Conservation (phyloP, 1,284 basidiomycete species). For the Malassezia caprae region DNA sequence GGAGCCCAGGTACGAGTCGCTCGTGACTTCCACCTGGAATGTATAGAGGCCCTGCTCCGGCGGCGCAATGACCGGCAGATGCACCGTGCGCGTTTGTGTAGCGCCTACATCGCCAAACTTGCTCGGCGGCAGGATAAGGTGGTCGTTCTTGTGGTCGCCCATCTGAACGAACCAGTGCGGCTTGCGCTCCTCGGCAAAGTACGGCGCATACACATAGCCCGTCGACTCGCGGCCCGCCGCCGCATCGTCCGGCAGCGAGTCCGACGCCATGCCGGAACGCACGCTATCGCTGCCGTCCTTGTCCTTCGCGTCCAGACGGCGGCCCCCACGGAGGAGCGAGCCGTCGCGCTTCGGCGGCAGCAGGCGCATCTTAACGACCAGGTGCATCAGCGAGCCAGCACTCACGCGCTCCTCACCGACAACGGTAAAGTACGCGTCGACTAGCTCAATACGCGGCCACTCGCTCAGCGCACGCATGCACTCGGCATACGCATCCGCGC, state of each 20-base stretch:
- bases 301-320: slow-evolving; percentile 25
- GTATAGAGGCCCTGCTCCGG: slow-evolving; percentile 72
- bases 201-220: slow-evolving; percentile 76
- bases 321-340: slow-evolving; percentile 28
- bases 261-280: slow-evolving; percentile 20
- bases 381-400: slow-evolving; percentile 77
- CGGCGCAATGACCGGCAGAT: slow-evolving; percentile 89
- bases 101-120: slow-evolving; percentile 58
- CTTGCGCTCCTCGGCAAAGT: slow-evolving; percentile 61
- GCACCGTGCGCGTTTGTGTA: slow-evolving; percentile 68
- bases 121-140: slow-evolving; percentile 80
- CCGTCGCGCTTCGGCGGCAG: slow-evolving; percentile 52
- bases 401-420: slow-evolving; percentile 80
- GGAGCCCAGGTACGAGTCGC: slow-evolving; percentile 76
- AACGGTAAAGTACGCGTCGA: slow-evolving; percentile 70
- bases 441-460: slow-evolving; percentile 72
- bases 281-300: slow-evolving; percentile 49
- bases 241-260: slow-evolving; percentile 27
- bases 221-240: slow-evolving; percentile 49
- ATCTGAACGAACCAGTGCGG: slow-evolving; percentile 55
- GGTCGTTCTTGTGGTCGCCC: slow-evolving; percentile 78
- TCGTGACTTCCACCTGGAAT: slow-evolving; percentile 75
- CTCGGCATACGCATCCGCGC: slow-evolving; percentile 52
- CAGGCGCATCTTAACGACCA: slow-evolving; percentile 71
- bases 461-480: slow-evolving; percentile 61